Percentiles rank a stretch among this genome's conserved stretches.
phyloP scores from a whole-genome alignment of 352 stramenopile genomes.

The Phytophthora cactorum region DNA sequence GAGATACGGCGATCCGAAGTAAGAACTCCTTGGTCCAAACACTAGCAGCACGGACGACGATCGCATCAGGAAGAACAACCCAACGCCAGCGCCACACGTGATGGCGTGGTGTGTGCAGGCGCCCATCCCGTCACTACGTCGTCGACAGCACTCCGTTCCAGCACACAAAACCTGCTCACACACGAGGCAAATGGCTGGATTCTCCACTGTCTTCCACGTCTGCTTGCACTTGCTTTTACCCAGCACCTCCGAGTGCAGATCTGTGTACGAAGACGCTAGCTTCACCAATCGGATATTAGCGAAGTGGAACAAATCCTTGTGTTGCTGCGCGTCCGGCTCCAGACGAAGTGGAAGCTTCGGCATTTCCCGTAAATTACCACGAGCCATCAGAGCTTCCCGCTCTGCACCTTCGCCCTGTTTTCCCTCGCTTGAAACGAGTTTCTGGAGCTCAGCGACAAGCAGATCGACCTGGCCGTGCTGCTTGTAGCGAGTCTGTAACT shows the following conservation, averaged over 20 bases:
- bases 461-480: conserved; percentile 57
- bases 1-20: conserved; percentile 87
- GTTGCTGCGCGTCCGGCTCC: conserved; percentile 41
- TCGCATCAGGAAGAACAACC: conserved; percentile 85
- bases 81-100: conserved; percentile 72
- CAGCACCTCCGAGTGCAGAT: conserved; percentile 77
- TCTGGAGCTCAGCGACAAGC: conserved; percentile 49
- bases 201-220: conserved; percentile 76
- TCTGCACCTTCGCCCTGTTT: conserved; percentile 12
- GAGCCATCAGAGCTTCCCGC: conserved; percentile 33
- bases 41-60: conserved; percentile 82
- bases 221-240: conserved; percentile 77
- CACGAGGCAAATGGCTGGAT: conserved; percentile 80
- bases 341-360: conserved; percentile 63
- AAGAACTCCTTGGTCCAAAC: conserved; percentile 75
- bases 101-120: conserved; percentile 81
- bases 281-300: conserved; percentile 70
- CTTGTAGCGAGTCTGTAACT: conserved; percentile 59
- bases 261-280: conserved; percentile 75
- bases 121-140: conserved; percentile 69
- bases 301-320: conserved; percentile 55
- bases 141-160: conserved; percentile 81
- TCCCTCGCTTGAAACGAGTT: conserved; percentile 16
- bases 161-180: conserved; percentile 82
- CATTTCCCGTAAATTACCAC: conserved; percentile 57